Evolutionary conservation across 2,329 filamentous ascomycete species (phyloP).

Genomic region (Ascochyta rabiei): DNA sequence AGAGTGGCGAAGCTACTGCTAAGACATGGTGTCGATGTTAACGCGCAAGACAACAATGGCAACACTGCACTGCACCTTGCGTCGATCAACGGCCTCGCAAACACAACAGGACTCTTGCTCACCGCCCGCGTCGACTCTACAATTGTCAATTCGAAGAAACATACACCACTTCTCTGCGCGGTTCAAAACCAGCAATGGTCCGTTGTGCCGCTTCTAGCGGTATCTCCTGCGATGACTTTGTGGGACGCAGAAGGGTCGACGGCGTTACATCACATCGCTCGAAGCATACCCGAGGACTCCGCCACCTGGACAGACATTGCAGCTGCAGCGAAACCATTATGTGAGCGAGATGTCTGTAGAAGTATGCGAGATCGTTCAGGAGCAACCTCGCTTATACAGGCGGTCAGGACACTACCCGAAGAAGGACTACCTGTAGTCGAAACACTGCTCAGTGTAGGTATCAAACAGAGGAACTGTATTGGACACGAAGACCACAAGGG

Average conservation of each 20-base stretch:
- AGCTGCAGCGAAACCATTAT: constrained; percentile 31
- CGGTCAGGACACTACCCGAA: constrained; percentile 36
- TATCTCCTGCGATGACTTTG: constrained; percentile 37
- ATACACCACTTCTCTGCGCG: constrained; percentile 40
- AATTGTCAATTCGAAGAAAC: constrained; percentile 28
- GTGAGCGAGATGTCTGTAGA: constrained; percentile 38
- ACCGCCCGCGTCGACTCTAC: constrained; percentile 31
- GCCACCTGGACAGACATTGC: constrained; percentile 39
- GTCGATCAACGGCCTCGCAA: constrained; percentile 32
- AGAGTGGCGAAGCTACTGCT: constrained; percentile 33
- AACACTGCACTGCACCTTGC: constrained; percentile 41
- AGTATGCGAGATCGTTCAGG: constrained; percentile 43
- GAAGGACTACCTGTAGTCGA: constrained; percentile 39
- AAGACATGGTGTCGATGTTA: constrained; percentile 27
- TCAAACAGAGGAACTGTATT: constrained; percentile 32
- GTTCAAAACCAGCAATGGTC: constrained; percentile 37
- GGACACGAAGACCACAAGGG: constrained; percentile 41
- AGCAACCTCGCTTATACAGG: constrained; percentile 43
- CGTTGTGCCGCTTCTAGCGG: constrained; percentile 34
- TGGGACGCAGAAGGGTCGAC: constrained; percentile 41
- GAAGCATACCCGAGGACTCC: constrained; percentile 27
- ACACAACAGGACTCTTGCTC: constrained; percentile 30
- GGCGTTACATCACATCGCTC: constrained; percentile 41
- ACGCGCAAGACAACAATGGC: constrained; percentile 31
- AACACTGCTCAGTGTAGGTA: constrained; percentile 27